Evolutionary conservation across 2,329 filamentous ascomycete species (phyloP).

Genomic region (Trichophyton schoenleinii): DNA sequence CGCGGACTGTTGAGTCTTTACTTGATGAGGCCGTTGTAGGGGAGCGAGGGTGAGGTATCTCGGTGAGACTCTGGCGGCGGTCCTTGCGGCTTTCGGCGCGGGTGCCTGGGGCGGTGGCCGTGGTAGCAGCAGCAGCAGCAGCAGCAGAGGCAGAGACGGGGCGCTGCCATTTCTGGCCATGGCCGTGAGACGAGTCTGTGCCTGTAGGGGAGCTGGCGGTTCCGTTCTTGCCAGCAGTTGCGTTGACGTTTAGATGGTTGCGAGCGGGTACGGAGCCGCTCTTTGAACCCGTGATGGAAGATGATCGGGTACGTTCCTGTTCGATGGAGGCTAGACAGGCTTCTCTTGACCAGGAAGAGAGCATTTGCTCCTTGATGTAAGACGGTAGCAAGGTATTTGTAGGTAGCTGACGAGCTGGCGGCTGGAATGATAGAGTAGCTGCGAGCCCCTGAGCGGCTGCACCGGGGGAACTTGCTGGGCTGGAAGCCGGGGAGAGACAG

Average conservation of each 20-base stretch:
- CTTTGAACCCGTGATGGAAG: slow-evolving; percentile 64
- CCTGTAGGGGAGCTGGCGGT: slow-evolving; percentile 22
- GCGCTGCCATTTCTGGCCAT: slow-evolving; percentile 10
- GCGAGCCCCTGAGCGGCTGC: slow-evolving; percentile 49
- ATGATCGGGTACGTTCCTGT: slow-evolving; percentile 53
- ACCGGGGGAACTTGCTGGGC: slow-evolving; percentile 57
- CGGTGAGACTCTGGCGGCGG: slow-evolving; percentile 27
- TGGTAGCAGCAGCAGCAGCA: not conserved
- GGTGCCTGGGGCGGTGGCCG: not conserved
- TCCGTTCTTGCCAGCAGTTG: slow-evolving; percentile 14
- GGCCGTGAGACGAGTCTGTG: slow-evolving; percentile 8
- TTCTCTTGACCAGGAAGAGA: slow-evolving; percentile 69
- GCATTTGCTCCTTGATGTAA: slow-evolving; percentile 60
- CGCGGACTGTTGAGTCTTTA: slow-evolving; percentile 34
- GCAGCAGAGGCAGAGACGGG: slow-evolving; percentile 10
- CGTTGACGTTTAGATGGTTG: slow-evolving; percentile 19
- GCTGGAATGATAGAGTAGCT: slow-evolving; percentile 23
- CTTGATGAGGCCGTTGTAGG: slow-evolving; percentile 25
- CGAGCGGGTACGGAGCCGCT: slow-evolving; percentile 21
- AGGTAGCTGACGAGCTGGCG: slow-evolving; percentile 19
- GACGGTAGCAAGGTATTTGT: slow-evolving; percentile 43
- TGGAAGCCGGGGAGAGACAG: slow-evolving; percentile 50
- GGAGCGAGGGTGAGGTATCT: slow-evolving; percentile 23
- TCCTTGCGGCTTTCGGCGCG: slow-evolving; percentile 18
- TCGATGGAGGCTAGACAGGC: slow-evolving; percentile 55